A percentile compares a stretch with the other conserved stretches of the same genome.
Conservation (phyloP, 805 yeast species). For the Sungouiozyma ichnusensis region DNA sequence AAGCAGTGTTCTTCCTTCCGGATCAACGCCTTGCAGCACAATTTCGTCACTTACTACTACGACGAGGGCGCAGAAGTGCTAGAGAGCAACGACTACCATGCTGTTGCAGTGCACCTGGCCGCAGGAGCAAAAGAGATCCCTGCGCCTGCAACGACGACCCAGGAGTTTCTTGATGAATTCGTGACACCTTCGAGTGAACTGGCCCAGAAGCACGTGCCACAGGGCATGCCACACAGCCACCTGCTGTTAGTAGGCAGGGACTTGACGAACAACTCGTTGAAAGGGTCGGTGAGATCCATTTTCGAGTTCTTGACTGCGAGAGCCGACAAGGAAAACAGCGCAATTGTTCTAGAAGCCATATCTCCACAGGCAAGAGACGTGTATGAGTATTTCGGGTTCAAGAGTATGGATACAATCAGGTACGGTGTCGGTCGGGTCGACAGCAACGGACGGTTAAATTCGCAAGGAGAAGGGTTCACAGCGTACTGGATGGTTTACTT, state of each 20-base stretch:
- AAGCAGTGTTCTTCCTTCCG: conserved; percentile 18
- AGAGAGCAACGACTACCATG: conserved; percentile 26
- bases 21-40: conserved; percentile 18
- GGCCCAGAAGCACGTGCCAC: conserved; percentile 19
- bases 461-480: conserved; percentile 25
- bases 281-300: conserved; percentile 27
- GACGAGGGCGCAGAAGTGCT: conserved; percentile 27
- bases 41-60: conserved; percentile 17
- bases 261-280: conserved; percentile 16
- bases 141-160: conserved; percentile 18
- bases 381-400: conserved; percentile 29
- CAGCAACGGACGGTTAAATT: conserved; percentile 17
- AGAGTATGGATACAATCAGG: conserved; percentile 18
- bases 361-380: conserved; percentile 25
- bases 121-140: conserved; percentile 18
- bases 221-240: conserved; percentile 22
- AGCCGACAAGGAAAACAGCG: conserved; percentile 24
- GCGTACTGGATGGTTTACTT: conserved; percentile 25
- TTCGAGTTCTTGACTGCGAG: conserved; percentile 20
- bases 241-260: conserved; percentile 28
- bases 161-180: conserved; percentile 22
- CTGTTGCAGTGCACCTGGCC: conserved; percentile 26
- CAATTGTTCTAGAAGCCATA: conserved; percentile 29
- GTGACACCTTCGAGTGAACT: conserved; percentile 15
- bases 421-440: conserved; percentile 28